Conservation (phyloP, 2,329 filamentous ascomycete species). For the Diaporthe sp. region DNA sequence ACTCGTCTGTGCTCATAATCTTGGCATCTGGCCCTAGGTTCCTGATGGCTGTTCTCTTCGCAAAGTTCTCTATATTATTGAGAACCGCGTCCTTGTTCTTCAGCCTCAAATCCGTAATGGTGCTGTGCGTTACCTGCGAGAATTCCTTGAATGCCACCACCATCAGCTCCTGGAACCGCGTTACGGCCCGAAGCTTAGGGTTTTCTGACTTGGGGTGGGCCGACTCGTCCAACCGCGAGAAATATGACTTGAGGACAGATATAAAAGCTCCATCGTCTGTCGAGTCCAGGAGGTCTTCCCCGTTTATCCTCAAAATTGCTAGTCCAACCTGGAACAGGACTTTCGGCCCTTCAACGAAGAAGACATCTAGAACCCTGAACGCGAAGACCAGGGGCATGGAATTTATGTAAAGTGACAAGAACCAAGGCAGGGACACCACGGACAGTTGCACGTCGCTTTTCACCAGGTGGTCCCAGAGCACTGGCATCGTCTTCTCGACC, state of each 20-base stretch:
- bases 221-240: slow-evolving; percentile 92
- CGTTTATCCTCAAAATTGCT: slow-evolving; percentile 97
- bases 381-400: slow-evolving; percentile 99
- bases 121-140: slow-evolving; percentile 92
- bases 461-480: slow-evolving; percentile 97
- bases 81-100: slow-evolving; percentile 96
- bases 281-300: slow-evolving; percentile 93
- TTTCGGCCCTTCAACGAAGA: slow-evolving; percentile 98
- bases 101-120: slow-evolving; percentile 87
- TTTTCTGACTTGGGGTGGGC: slow-evolving; percentile 97
- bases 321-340: slow-evolving; percentile 97
- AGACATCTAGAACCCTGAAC: slow-evolving; percentile 95
- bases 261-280: slow-evolving; percentile 97
- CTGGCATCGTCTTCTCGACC: slow-evolving; percentile 99
- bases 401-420: slow-evolving; percentile 98
- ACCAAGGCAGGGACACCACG: slow-evolving; percentile 97
- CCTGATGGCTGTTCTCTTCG: slow-evolving; percentile 94
- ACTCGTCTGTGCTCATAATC: slow-evolving; percentile 84
- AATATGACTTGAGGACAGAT: slow-evolving; percentile 94
- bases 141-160: slow-evolving; percentile 99
- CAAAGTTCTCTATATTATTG: slow-evolving; percentile 96
- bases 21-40: slow-evolving; percentile 98
- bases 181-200: slow-evolving; percentile 92
- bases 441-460: slow-evolving; percentile 97
- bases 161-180: slow-evolving; percentile 97